These are phyloP conservation scores for Cercospora canescens DNA, from an alignment of 2,329 filamentous ascomycete genomes.

Conservation along the genomic window DNA sequence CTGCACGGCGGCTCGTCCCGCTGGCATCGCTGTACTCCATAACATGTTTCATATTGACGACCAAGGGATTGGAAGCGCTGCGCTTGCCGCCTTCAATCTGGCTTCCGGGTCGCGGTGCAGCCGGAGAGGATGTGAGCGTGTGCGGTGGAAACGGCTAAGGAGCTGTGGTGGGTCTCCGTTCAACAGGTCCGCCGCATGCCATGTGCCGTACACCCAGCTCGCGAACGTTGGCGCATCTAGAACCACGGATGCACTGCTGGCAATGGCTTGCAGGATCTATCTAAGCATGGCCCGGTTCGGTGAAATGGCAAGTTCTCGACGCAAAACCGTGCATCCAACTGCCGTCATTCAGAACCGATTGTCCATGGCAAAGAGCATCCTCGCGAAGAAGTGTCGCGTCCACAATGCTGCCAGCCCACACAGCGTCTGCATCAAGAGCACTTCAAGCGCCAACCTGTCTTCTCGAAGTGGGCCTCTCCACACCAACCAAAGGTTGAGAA, in stretches of 20 bases:
- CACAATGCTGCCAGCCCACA: conserved; percentile 83
- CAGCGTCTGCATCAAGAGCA: conserved; percentile 74
- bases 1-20: conserved; percentile 5
- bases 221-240: conserved; percentile 9
- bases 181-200: conserved; percentile 1
- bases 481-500: conserved; percentile 94
- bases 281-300: conserved; percentile 14
- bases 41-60: conserved; percentile 12
- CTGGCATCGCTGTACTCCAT: neutral
- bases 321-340: conserved; percentile 18
- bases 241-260: neutral
- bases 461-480: conserved; percentile 92
- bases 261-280: conserved; percentile 16
- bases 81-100: conserved; percentile 8
- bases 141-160: conserved; percentile 4
- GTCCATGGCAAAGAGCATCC: conserved; percentile 87
- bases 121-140: conserved; percentile 12
- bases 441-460: conserved; percentile 75
- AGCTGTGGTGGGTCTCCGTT: neutral
- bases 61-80: neutral
- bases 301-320: conserved; percentile 13
- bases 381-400: conserved; percentile 78
- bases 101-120: conserved; percentile 12
- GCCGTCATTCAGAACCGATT: conserved; percentile 51
- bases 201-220: conserved; percentile 15